phyloP scores from a whole-genome alignment of 768 basidiomycete genomes.

The Cystobasidium onofrii region DNA sequence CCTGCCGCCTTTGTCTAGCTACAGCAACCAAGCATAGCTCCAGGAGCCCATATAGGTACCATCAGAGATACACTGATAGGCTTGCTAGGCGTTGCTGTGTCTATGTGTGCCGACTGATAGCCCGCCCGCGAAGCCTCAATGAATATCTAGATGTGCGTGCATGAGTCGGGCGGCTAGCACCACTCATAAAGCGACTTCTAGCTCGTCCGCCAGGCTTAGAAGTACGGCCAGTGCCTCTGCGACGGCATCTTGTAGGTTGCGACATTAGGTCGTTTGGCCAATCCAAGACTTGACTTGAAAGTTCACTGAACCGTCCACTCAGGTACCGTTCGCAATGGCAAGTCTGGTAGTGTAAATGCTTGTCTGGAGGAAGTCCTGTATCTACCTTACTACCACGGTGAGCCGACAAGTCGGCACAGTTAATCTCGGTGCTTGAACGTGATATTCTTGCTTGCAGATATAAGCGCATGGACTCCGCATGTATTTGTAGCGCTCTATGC shows the following conservation, averaged over 20 bases:
- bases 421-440: too few species aligned
- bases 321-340: background rate
- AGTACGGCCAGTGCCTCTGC: background rate
- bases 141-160: background rate
- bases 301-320: too few species aligned
- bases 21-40: too few species aligned
- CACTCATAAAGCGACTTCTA: background rate
- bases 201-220: background rate
- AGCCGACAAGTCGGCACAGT: background rate
- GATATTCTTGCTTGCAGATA: background rate
- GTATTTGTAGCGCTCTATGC: constrained; percentile 14
- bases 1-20: background rate
- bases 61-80: too few species aligned
- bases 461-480: constrained; percentile 7
- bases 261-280: too few species aligned
- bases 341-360: background rate
- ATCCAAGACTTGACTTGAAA: too few species aligned
- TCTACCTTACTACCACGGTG: background rate
- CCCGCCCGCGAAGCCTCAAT: background rate
- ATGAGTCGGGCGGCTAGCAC: background rate
- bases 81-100: too few species aligned
- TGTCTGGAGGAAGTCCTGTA: background rate
- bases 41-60: too few species aligned
- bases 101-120: too few species aligned
- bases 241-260: background rate